Conservation (phyloP, 495 filamentous ascomycete genomes). For the Thozetella sp. region DNA sequence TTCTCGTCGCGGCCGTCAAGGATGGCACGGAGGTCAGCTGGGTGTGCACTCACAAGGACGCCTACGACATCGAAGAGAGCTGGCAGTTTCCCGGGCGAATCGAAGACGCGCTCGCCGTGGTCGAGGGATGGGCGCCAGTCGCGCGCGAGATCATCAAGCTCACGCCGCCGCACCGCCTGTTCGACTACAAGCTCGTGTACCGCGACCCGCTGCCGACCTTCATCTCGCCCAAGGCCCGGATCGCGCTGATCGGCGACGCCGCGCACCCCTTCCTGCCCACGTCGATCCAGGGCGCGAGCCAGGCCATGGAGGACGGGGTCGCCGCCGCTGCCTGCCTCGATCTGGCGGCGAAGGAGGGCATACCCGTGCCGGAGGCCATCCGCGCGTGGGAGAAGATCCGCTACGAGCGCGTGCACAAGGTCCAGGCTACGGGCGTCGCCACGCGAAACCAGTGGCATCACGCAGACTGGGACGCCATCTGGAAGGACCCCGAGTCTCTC, state of each 20-base stretch:
- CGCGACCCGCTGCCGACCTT: conserved; percentile 64
- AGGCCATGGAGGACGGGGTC: conserved; percentile 68
- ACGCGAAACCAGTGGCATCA: conserved; percentile 61
- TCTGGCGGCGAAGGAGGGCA: conserved; percentile 32
- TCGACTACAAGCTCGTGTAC: conserved; percentile 69
- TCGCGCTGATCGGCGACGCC: conserved; percentile 61
- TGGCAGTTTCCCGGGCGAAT: conserved; percentile 55
- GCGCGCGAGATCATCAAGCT: conserved; percentile 49
- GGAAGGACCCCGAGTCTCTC: conserved; percentile 55
- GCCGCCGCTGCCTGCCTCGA: conserved; percentile 58
- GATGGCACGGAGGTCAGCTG: conserved; percentile 58
- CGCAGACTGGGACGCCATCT: conserved; percentile 53
- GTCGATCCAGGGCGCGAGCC: conserved; percentile 62
- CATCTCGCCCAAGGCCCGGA: conserved; percentile 53
- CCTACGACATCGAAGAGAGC: conserved; percentile 53
- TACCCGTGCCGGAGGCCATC: conserved; percentile 47
- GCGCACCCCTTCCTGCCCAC: conserved; percentile 70
- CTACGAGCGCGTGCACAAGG: conserved; percentile 51
- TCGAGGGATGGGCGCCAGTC: conserved; percentile 61
- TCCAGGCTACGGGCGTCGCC: conserved; percentile 56
- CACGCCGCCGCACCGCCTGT: conserved; percentile 50
- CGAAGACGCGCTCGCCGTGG: conserved; percentile 45
- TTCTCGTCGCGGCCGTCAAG: conserved; percentile 53
- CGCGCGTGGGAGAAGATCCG: conserved; percentile 55
- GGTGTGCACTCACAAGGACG: conserved; percentile 62